Conservation (phyloP, 2,329 filamentous ascomycete species). For the Sclerotinia trifoliorum region DNA sequence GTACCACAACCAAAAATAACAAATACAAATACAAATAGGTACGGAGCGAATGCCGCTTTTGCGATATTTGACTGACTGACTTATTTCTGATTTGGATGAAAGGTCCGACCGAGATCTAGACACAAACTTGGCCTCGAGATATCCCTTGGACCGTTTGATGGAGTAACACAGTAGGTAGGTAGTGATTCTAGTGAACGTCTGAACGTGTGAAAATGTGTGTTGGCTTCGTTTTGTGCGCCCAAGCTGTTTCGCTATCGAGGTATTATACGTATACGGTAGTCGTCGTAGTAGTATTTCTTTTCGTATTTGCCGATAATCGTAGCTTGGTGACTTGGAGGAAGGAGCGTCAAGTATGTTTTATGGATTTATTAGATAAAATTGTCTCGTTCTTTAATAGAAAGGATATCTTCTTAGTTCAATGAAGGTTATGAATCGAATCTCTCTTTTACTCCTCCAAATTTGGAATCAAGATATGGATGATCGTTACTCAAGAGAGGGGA, state of each 20-base stretch:
- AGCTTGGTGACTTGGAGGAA: not conserved
- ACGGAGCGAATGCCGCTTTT: conserved; percentile 13
- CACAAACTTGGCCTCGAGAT: not conserved
- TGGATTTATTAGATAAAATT: not conserved
- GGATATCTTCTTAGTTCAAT: not conserved
- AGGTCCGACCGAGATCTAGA: conserved; percentile 3
- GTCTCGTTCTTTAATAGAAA: not conserved
- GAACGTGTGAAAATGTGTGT: not conserved
- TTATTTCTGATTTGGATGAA: not conserved
- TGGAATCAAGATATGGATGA: conserved; percentile 1
- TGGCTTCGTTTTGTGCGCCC: not conserved
- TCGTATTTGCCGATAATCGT: too few species aligned
- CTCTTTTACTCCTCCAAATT: not conserved
- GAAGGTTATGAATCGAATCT: not conserved
- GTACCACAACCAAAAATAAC: not conserved
- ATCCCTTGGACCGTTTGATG: not conserved
- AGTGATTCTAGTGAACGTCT: not conserved
- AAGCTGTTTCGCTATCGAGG: not conserved
- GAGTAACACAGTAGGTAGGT: not conserved
- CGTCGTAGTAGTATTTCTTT: not conserved
- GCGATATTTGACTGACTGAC: not conserved
- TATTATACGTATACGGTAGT: too few species aligned
- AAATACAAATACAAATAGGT: not conserved
- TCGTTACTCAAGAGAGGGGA: conserved; percentile 14
- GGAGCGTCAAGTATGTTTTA: not conserved